These are phyloP conservation scores for Pelargonium myrrhifolium DNA, from an alignment of 441 rosid species.

Conservation along the genomic window DNA sequence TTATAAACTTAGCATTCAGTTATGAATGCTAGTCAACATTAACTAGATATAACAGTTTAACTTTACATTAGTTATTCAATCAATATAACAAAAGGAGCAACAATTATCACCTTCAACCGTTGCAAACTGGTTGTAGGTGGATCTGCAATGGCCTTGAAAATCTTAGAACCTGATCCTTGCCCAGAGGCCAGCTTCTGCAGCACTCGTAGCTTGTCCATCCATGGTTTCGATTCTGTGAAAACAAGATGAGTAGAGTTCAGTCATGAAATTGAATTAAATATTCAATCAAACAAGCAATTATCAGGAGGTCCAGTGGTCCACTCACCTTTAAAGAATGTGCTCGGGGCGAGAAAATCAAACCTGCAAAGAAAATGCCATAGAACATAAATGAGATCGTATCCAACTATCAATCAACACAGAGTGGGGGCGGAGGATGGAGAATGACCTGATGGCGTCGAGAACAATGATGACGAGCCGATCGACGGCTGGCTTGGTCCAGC, in stretches of 20 bases:
- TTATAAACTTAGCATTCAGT: background rate
- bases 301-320: background rate
- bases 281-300: background rate
- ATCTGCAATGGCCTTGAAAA: slow-evolving; percentile 90
- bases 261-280: background rate
- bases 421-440: background rate
- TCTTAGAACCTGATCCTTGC: slow-evolving; percentile 57
- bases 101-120: slow-evolving; percentile 58
- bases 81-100: background rate
- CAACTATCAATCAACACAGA: background rate
- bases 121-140: slow-evolving; percentile 97
- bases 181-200: slow-evolving; percentile 63
- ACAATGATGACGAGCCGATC: slow-evolving; percentile 70
- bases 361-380: slow-evolving; percentile 25
- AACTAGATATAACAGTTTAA: background rate
- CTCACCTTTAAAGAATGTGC: slow-evolving; percentile 59
- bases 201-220: slow-evolving; percentile 79
- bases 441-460: slow-evolving; percentile 78
- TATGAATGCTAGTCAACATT: background rate
- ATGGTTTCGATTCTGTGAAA: slow-evolving; percentile 53
- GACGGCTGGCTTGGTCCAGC: slow-evolving; percentile 78
- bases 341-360: slow-evolving; percentile 84
- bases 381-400: background rate
- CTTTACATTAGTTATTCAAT: background rate
- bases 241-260: background rate